Conservation (phyloP, 345 rosid species). For the Moricandia moricandioides region DNA sequence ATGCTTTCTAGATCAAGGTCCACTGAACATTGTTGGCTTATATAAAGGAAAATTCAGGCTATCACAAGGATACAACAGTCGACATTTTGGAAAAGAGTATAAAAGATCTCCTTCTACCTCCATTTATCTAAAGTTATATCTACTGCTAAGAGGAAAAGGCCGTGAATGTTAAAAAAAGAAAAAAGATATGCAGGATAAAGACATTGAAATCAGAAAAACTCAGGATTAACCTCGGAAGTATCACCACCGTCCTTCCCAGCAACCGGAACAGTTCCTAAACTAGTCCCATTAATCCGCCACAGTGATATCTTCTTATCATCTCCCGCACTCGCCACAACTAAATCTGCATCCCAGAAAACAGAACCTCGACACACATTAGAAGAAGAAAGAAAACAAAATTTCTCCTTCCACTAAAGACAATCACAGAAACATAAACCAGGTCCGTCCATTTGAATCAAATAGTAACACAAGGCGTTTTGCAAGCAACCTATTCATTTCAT, state of each 20-base stretch:
- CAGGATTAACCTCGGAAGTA: slow-evolving; percentile 55
- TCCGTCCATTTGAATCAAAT: neutral
- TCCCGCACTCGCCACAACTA: slow-evolving; percentile 96
- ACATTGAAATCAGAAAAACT: neutral
- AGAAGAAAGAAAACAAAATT: no score
- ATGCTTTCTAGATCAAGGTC: no score
- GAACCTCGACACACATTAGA: slow-evolving; percentile 5
- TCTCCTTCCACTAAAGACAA: neutral
- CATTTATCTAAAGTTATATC: neutral
- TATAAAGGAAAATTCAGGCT: no score
- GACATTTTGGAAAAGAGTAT: neutral
- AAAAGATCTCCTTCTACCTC: neutral
- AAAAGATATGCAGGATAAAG: neutral
- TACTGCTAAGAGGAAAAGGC: neutral
- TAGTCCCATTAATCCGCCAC: slow-evolving; percentile 80
- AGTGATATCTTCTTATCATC: slow-evolving; percentile 93
- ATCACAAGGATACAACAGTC: neutral
- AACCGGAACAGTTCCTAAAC: slow-evolving; percentile 75
- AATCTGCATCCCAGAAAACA: slow-evolving; percentile 50
- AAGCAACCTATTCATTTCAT: slow-evolving; percentile 8
- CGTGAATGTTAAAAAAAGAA: neutral
- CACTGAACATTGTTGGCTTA: no score
- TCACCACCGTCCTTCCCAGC: slow-evolving; percentile 74
- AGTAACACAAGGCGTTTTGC: neutral
- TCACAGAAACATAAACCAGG: neutral